A percentile compares a stretch with the other conserved stretches of the same genome.
phyloP scores from a whole-genome alignment of 2,329 filamentous ascomycete species.

The Penicillium sp. region DNA sequence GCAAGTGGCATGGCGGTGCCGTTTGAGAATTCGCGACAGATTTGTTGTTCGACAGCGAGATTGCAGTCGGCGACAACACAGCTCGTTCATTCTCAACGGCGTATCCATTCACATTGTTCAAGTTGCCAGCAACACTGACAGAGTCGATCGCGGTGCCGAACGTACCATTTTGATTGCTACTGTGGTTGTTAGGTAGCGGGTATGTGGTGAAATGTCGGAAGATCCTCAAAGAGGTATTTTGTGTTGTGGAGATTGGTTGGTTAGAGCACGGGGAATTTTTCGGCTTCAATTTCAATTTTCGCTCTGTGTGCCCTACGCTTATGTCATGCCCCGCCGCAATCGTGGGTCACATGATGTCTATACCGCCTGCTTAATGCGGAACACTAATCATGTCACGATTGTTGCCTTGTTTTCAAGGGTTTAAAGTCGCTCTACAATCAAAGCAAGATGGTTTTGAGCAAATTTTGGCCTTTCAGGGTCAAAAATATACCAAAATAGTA shows the following conservation, averaged over 20 bases:
- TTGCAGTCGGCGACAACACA: neutral
- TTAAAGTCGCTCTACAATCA: neutral
- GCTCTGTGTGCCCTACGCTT: conserved; percentile 36
- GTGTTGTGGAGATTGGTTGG: conserved; percentile 25
- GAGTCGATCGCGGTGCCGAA: neutral
- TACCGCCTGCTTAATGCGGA: neutral
- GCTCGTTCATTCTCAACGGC: neutral
- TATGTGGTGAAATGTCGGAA: conserved; percentile 48
- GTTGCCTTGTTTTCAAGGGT: neutral
- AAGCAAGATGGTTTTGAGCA: conserved; percentile 3
- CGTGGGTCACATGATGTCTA: neutral
- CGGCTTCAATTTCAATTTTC: conserved; percentile 28
- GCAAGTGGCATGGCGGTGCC: neutral
- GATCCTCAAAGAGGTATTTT: conserved; percentile 54
- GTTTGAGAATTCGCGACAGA: neutral
- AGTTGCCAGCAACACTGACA: conserved; percentile 1
- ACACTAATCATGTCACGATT: neutral
- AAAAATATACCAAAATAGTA: conserved; percentile 14
- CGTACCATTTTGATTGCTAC: conserved; percentile 49
- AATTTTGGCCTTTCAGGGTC: neutral
- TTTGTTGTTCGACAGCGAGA: neutral
- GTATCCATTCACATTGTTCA: conserved; percentile 10
- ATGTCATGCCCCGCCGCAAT: conserved; percentile 14
- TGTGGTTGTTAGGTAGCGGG: conserved; percentile 24
- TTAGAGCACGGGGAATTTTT: conserved; percentile 18